A percentile compares a stretch with the other conserved stretches of the same genome.
phyloP scores from a whole-genome alignment of 352 stramenopile species.

The Phytopythium delawarense region DNA sequence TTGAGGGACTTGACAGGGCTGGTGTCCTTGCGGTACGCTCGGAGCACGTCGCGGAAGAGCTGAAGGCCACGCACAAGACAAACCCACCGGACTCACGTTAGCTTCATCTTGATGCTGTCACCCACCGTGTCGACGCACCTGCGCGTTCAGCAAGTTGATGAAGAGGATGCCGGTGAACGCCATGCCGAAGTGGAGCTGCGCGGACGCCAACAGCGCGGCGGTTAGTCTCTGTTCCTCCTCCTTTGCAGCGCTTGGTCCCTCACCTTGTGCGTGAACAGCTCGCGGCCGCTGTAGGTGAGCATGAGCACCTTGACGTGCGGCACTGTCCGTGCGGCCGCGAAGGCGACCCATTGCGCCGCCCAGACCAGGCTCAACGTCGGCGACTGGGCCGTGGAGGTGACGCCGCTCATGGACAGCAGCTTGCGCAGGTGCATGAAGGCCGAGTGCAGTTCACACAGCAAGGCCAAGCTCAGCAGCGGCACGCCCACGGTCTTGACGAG shows the following conservation, averaged over 20 bases:
- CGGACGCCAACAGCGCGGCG: background rate
- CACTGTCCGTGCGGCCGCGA: slow-evolving; percentile 35
- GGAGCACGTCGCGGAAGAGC: slow-evolving; percentile 54
- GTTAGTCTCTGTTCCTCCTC: background rate
- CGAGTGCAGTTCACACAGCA: slow-evolving; percentile 78
- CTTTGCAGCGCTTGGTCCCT: background rate
- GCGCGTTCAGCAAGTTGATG: slow-evolving; percentile 62
- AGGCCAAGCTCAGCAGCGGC: slow-evolving; percentile 61
- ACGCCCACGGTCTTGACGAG: slow-evolving; percentile 70
- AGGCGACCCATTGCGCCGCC: slow-evolving; percentile 52
- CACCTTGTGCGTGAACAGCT: slow-evolving; percentile 46
- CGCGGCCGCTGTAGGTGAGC: slow-evolving; percentile 38
- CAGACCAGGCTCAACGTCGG: slow-evolving; percentile 37
- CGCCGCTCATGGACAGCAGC: slow-evolving; percentile 65
- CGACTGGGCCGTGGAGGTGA: slow-evolving; percentile 22
- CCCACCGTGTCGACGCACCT: slow-evolving; percentile 22
- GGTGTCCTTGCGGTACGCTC: slow-evolving; percentile 51
- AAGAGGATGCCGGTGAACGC: slow-evolving; percentile 75
- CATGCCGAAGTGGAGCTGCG: slow-evolving; percentile 57
- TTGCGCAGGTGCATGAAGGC: slow-evolving; percentile 75
- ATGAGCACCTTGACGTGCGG: slow-evolving; percentile 40
- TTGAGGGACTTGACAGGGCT: background rate
- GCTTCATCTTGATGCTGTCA: background rate
- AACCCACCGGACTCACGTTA: background rate
- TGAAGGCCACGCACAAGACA: slow-evolving; percentile 7